Evolutionary conservation across 208 protist species (phyloP), one percentile per base, ranked within the genome.

Genomic region (Phytomonas sp.): DNA sequence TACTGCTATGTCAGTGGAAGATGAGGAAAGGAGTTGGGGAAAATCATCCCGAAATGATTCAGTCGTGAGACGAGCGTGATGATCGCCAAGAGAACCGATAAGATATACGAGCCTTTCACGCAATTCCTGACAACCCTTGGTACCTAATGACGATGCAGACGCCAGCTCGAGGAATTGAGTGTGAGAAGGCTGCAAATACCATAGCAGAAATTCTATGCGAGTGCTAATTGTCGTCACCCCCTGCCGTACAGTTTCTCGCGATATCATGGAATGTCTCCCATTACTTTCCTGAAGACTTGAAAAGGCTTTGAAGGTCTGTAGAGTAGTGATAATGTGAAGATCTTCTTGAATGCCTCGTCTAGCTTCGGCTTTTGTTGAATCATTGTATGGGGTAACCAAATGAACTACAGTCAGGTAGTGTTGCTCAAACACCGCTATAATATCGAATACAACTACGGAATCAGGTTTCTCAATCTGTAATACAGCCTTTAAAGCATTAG

Each of bases 221-320:
- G 80, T 71, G 23, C 52, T 69, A 34, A 88, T 77, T 31, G 79
- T 67, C 1, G 76, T 69, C 64, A 71, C 66, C 31, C 75, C 74
- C 32, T 73, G 67, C 34, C 66, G 63, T 12, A 56, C 63, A 33
- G 74, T 70, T n/a, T 77, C 67, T 19, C 49, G 59, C 5, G 64
- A 59, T 29, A 61, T 32, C 19, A 67, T 19, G n/a, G 64, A 60
- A 19, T 63, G 45, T 56, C 45, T 56, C 45, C 16, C 62, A 29
- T 69, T 71, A 10, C 63, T 34, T 29, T 66, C 60, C 14, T 66
- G 63, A 59, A 63, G 67, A 10, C 72, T 74, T 12, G 79, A 82
- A n/a, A 91, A 80, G 2, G 72, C 71, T 31, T 77, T 69, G 75
- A 83, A 91, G 8, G 89, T 91, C 70, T 88, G 79, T 66, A 94